Base-by-base conservation (phyloP, 257 asterid genomes). In the Salvia hispanica region DNA sequence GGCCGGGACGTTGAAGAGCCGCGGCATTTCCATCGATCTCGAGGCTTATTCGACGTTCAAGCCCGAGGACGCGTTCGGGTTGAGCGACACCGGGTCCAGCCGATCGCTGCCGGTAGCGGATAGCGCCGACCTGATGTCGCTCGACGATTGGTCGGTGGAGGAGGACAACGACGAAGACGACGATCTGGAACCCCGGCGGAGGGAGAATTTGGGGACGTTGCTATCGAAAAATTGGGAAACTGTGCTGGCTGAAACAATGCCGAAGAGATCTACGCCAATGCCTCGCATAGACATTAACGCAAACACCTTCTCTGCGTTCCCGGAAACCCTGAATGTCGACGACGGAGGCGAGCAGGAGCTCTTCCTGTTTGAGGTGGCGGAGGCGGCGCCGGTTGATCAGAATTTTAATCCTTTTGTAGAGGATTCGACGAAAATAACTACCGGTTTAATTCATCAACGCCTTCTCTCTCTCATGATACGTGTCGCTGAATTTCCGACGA, bases 1-100 rank as follows among this genome's bases (percentile, higher is more conserved):
- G 4, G 82, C 91, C 0, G 95, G 83, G 60, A 66, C 67, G 7
- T 77, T 76, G 58, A 69, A 48, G 7, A 68, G 74, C 15, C 95
- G 91, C 0, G 79, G 96, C 0, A 88, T 88, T 48, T 91, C 97
- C 0, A 91, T 86, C 2, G 96, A 85, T 67, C 80, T 88, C 34
- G 97, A 91, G 76, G 80, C 84, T 13, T 90, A 86, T 58, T 50
- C 86, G 1, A 74, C 63, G 4, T 12, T 74, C 9, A 73, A 69
- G 15, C 50, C 61, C 4, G 95, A 81, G 1, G 80, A 71, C 0
- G 47, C 74, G 4, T 77, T 75, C 10, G 71, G 69, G 47, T 53
- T 74, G 0, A 80, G 84, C 9, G 86, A 88, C 7, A 62, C 90
- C 0, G 89, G 89, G 2, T 85, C 96, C 9, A 79, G 79, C 43